Conservation (phyloP, 495 filamentous ascomycete genomes). For the Entonaema liquescens region DNA sequence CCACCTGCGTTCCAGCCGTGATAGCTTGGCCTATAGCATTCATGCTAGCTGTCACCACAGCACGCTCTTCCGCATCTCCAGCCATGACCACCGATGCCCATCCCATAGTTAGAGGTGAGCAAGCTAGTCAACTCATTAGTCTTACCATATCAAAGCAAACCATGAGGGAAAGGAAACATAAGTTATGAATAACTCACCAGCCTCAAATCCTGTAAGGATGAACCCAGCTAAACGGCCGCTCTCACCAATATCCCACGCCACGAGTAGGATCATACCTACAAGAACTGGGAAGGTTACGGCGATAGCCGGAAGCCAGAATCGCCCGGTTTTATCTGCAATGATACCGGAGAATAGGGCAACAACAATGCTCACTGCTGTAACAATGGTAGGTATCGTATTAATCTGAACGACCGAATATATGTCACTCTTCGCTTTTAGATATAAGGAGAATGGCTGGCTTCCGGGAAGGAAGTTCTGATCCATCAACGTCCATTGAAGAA, state of each 20-base stretch:
- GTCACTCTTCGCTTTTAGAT: slow-evolving; percentile 48
- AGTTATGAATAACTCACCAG: slow-evolving; percentile 36
- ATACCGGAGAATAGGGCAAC: slow-evolving; percentile 44
- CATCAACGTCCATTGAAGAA: slow-evolving; percentile 45
- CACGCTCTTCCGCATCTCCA: slow-evolving; percentile 49
- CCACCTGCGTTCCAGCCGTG: slow-evolving; percentile 45
- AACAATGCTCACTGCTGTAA: slow-evolving; percentile 47
- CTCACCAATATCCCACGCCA: slow-evolving; percentile 46
- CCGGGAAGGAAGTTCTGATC: slow-evolving; percentile 48
- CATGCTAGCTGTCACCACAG: slow-evolving; percentile 50
- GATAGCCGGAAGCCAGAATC: slow-evolving; percentile 46
- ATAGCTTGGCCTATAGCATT: slow-evolving; percentile 53
- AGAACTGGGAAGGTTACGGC: slow-evolving; percentile 45
- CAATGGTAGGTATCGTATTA: slow-evolving; percentile 51
- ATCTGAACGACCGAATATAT: slow-evolving; percentile 46
- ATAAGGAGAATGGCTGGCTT: slow-evolving; percentile 44
- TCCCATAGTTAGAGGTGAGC: slow-evolving; percentile 48
- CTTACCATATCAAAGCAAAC: not conserved
- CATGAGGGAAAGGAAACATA: not conserved
- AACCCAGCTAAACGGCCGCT: slow-evolving; percentile 47
- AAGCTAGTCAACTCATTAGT: slow-evolving; percentile 33
- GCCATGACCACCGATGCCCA: slow-evolving; percentile 50
- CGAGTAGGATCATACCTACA: slow-evolving; percentile 42
- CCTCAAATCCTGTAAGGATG: slow-evolving; percentile 48
- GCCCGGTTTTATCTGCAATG: slow-evolving; percentile 40